These are phyloP conservation scores for Calonectria pseudoturangicola DNA, from an alignment of 2,329 filamentous ascomycete genomes.

Conservation along the genomic window DNA sequence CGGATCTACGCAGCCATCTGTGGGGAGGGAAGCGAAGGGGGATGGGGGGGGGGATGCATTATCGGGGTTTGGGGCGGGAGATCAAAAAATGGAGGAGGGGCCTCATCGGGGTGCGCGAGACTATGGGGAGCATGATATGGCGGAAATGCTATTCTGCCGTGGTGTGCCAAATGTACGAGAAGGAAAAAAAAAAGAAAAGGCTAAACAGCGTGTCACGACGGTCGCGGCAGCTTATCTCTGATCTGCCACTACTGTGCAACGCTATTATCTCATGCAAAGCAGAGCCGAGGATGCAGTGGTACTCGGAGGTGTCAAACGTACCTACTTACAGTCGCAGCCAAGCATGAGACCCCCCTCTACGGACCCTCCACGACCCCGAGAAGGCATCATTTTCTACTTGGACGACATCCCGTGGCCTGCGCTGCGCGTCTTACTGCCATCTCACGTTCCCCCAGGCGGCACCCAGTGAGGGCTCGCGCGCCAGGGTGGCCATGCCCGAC, in stretches of 20 bases:
- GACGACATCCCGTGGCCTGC: slow-evolving; percentile 14
- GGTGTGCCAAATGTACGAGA: not conserved
- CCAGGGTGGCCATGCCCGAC: slow-evolving; percentile 25
- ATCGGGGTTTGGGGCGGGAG: not conserved
- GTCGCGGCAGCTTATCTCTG: slow-evolving; percentile 22
- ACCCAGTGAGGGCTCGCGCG: slow-evolving; percentile 17
- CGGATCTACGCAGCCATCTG: slow-evolving; percentile 14
- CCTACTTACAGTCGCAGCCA: slow-evolving; percentile 12
- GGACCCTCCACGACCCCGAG: slow-evolving; percentile 8
- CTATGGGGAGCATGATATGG: not conserved
- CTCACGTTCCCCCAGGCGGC: slow-evolving; percentile 2
- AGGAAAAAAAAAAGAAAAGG: slow-evolving; percentile 3
- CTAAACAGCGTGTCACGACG: not conserved
- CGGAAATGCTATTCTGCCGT: slow-evolving; percentile 2
- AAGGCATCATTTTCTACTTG: not conserved
- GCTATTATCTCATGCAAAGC: slow-evolving; percentile 22
- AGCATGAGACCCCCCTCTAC: slow-evolving; percentile 9
- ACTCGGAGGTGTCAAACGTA: slow-evolving; percentile 6
- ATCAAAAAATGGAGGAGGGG: not conserved
- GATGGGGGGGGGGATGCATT: not conserved
- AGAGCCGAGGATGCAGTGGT: not conserved
- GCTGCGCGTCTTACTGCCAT: slow-evolving; percentile 7
- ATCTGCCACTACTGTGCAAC: slow-evolving; percentile 12
- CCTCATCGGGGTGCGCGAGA: not conserved
- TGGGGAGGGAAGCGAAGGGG: not conserved